Conservation (phyloP, 1,284 basidiomycete species). For the Marasmius tenuissimus region DNA sequence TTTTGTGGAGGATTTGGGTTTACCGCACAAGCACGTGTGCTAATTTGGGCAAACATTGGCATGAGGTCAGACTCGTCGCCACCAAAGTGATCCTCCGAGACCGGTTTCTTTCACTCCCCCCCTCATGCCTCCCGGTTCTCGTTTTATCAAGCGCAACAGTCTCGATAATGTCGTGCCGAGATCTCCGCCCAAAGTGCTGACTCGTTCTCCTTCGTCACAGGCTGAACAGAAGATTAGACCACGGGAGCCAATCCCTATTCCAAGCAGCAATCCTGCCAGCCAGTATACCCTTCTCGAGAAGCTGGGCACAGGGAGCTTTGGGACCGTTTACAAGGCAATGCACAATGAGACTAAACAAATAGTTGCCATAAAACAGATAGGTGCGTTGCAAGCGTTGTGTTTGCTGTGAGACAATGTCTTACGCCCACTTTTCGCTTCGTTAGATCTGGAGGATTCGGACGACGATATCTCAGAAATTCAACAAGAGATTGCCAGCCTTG, state of each 20-base stretch:
- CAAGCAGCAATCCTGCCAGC: constrained; percentile 76
- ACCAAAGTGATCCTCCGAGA: constrained; percentile 1
- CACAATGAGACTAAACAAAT: constrained; percentile 93
- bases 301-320: constrained; percentile 96
- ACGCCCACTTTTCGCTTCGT: not conserved
- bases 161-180: constrained; percentile 35
- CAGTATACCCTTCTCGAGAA: constrained; percentile 95
- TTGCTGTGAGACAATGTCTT: not conserved
- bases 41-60: constrained; percentile 7
- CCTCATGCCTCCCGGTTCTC: constrained; percentile 46
- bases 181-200: constrained; percentile 41
- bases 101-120: constrained; percentile 20
- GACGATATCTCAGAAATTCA: constrained; percentile 98
- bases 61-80: constrained; percentile 25
- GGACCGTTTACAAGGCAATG: constrained; percentile 94
- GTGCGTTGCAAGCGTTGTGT: constrained; percentile 36
- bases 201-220: constrained; percentile 49
- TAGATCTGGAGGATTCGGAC: constrained; percentile 86
- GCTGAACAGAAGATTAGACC: constrained; percentile 37
- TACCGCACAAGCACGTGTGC: constrained; percentile 10
- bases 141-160: constrained; percentile 42
- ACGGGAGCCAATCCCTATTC: constrained; percentile 67
- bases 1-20: not conserved
- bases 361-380: constrained; percentile 98
- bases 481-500: constrained; percentile 94